Conservation (phyloP, 768 basidiomycete genomes). For the Lanmaoa pseudosensibilis region DNA sequence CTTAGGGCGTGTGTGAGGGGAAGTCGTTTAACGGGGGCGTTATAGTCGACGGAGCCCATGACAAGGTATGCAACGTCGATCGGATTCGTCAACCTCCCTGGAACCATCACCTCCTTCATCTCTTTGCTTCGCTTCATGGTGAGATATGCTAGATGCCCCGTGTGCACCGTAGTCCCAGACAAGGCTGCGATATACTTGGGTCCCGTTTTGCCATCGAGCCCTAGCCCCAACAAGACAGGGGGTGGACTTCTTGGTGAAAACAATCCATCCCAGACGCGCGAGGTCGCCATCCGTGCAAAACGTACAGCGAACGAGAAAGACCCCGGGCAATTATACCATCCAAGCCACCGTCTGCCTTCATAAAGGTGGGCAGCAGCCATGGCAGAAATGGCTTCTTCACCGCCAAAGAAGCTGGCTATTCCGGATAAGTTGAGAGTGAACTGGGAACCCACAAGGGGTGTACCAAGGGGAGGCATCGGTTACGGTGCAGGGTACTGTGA, state of each 20-base stretch:
- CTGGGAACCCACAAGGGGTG: slow-evolving; percentile 10
- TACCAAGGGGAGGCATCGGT: slow-evolving; percentile 23
- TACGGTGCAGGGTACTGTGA: neutral
- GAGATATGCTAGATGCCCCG: slow-evolving; percentile 27
- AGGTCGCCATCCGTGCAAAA: slow-evolving; percentile 30
- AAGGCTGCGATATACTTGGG: slow-evolving; percentile 29
- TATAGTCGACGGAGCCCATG: slow-evolving; percentile 10
- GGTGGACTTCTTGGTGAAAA: slow-evolving; percentile 17
- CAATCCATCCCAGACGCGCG: slow-evolving; percentile 28
- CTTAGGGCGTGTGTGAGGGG: slow-evolving; percentile 1
- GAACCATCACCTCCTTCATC: slow-evolving; percentile 6
- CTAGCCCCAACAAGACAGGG: slow-evolving; percentile 29
- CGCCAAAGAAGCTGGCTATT: slow-evolving; percentile 37
- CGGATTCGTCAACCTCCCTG: slow-evolving; percentile 23
- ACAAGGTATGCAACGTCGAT: slow-evolving; percentile 18
- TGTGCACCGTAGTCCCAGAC: slow-evolving; percentile 23
- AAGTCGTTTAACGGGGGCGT: slow-evolving; percentile 1
- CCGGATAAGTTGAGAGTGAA: slow-evolving; percentile 31
- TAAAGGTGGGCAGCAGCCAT: slow-evolving; percentile 37
- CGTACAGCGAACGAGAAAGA: slow-evolving; percentile 31
- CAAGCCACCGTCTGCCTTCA: slow-evolving; percentile 34
- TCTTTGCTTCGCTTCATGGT: slow-evolving; percentile 14
- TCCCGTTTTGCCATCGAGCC: slow-evolving; percentile 29
- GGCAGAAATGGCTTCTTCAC: slow-evolving; percentile 36
- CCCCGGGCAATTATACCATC: slow-evolving; percentile 41